These are phyloP conservation scores for Chlamydomonas urium DNA, from an alignment of 139 green algal genomes.

Conservation along the genomic window DNA sequence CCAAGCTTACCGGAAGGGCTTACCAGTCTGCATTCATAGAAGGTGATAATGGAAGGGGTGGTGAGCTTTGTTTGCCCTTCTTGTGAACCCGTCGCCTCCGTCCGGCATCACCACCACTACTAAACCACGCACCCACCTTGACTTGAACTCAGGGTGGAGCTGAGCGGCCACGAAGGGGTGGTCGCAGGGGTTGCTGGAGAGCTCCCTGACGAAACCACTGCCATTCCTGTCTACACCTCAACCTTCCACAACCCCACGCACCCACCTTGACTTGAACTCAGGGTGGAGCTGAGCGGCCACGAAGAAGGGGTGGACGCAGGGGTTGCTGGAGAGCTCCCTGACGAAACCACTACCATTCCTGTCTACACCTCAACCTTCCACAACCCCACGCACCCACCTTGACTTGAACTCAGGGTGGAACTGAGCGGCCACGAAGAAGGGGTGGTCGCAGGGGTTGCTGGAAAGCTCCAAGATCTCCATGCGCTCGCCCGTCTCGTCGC, in stretches of 20 bases:
- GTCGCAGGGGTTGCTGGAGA: conserved; percentile 43
- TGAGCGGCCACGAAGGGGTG: conserved; percentile 88
- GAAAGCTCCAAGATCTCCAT: conserved; percentile 97
- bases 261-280: conserved; percentile 41
- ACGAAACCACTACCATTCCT: not conserved
- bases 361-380: not conserved
- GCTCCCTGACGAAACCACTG: conserved; percentile 67
- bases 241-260: not conserved
- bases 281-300: conserved; percentile 84
- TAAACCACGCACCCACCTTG: not conserved
- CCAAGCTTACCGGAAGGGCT: no score
- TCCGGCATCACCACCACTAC: not conserved
- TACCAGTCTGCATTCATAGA: no score
- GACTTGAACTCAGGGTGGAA: conserved; percentile 87
- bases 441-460: conserved; percentile 56
- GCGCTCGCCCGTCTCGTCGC: conserved; percentile 78
- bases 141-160: conserved; percentile 58
- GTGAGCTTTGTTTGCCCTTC: no score
- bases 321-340: conserved; percentile 70
- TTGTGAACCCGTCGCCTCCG: no score
- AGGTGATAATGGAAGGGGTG: no score
- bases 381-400: conserved; percentile 14
- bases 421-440: conserved; percentile 87
- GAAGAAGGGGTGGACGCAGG: conserved; percentile 81
- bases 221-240: not conserved